Evolutionary conservation across 1,284 basidiomycete genomes (phyloP).

Genomic region (Cryptococcus sp.): DNA sequence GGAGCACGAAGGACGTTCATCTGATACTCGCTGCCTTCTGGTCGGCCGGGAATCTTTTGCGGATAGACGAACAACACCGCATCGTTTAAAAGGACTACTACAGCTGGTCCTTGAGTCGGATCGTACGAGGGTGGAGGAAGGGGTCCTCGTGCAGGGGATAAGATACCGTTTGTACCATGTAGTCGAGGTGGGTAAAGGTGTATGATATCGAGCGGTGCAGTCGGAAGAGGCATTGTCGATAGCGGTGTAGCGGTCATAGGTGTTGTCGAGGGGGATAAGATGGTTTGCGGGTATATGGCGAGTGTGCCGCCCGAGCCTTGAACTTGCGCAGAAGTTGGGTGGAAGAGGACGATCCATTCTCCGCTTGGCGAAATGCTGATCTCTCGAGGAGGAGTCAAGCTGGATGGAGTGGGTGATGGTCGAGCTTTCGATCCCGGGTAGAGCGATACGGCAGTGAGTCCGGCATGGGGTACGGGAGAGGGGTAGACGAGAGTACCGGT

Average conservation of each 20-base stretch:
- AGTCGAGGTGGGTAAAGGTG: conserved; percentile 31
- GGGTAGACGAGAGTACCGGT: conserved; percentile 18
- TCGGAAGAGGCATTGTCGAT: conserved; percentile 20
- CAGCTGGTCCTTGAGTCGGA: conserved; percentile 21
- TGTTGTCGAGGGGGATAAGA: conserved; percentile 21
- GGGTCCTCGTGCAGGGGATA: conserved; percentile 26
- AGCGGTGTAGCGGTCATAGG: conserved; percentile 15
- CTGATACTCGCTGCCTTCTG: not conserved
- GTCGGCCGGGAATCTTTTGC: not conserved
- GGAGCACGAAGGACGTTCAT: conserved; percentile 21
- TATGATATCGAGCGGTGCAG: conserved; percentile 20
- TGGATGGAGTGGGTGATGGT: conserved; percentile 15
- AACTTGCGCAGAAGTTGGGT: conserved; percentile 16
- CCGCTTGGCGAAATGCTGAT: conserved; percentile 31
- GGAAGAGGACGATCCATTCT: conserved; percentile 29
- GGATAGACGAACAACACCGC: conserved; percentile 27
- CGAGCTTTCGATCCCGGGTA: conserved; percentile 15
- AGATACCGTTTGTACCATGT: conserved; percentile 9
- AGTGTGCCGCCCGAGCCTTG: conserved; percentile 19
- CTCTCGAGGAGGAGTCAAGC: conserved; percentile 17
- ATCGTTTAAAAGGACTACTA: conserved; percentile 23
- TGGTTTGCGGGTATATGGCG: conserved; percentile 19
- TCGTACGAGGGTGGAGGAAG: conserved; percentile 16
- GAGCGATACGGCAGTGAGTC: conserved; percentile 17
- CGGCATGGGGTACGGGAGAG: conserved; percentile 2